Conservation (phyloP, 495 filamentous ascomycete species). For the Aeminium ludgeri region DNA sequence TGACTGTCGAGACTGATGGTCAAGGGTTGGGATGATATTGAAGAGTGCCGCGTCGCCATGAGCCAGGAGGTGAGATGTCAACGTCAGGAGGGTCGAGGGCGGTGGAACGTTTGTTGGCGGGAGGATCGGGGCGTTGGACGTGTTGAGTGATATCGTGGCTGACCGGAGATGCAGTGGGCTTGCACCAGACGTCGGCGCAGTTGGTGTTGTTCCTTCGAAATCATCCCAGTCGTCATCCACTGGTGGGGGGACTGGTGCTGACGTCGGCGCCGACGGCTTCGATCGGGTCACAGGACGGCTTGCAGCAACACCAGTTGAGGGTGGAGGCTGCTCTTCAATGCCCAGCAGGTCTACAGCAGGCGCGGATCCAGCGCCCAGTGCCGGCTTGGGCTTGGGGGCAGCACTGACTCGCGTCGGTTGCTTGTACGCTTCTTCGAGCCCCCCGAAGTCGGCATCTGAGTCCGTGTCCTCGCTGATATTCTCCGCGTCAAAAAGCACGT, state of each 20-base stretch:
- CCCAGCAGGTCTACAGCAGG: constrained; percentile 4
- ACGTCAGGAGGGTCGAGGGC: constrained; percentile 60
- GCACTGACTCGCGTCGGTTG: too few species aligned
- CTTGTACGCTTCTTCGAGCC: constrained; percentile 29
- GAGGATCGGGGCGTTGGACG: constrained; percentile 17
- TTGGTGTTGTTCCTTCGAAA: constrained; percentile 19
- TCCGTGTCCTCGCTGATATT: constrained; percentile 10
- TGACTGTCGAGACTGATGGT: constrained; percentile 34
- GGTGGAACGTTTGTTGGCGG: constrained; percentile 83
- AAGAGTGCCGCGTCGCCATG: constrained; percentile 26
- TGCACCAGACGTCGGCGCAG: neutral
- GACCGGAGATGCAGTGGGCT: neutral
- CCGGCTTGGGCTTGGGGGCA: too few species aligned
- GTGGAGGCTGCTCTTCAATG: neutral
- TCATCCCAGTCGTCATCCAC: constrained; percentile 22
- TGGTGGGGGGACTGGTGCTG: too few species aligned
- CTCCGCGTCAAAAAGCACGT: constrained; percentile 27
- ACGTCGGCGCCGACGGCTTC: too few species aligned
- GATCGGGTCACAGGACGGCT: too few species aligned
- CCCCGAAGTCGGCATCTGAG: constrained; percentile 33
- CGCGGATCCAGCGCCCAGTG: neutral
- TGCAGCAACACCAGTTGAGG: neutral
- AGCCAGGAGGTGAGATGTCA: constrained; percentile 50
- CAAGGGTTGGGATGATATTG: constrained; percentile 29
- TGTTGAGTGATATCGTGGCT: constrained; percentile 1